Evolutionary conservation across 2,329 filamentous ascomycete genomes (phyloP), one percentile per base, ranked within the genome.

Genomic region (Alternaria ventricosa): DNA sequence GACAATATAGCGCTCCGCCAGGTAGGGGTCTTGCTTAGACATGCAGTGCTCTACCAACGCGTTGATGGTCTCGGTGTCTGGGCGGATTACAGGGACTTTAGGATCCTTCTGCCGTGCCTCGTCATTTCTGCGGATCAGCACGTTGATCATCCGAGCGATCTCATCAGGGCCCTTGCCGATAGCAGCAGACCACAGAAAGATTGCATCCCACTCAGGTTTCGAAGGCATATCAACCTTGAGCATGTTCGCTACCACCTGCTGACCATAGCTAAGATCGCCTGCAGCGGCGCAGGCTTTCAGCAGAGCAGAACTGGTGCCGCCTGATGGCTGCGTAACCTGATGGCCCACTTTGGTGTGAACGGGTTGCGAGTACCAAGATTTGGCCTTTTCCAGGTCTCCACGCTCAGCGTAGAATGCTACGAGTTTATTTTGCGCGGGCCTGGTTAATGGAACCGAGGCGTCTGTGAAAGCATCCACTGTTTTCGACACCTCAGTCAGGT

Each of bases 51-150:
- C 86, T 18, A 98, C 85, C 25, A 98, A 84, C 6, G 84, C 82
- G 74, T 98, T 97, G 71, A 98, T 89, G 6, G 91, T 93, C 4
- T 86, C 81, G 7, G 89, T 89, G 58, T 92, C 90, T 0, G 93
- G 88, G 7, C 72, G 60, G 8, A 83, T 79, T 4, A 86, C 69
- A 8, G 53, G 59, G 4, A 64, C 13, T 0, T 59, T 50, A 1
- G 67, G 73, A 22, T 68, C 55, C 23, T 71, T 66, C 15, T 82
- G 80, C 60, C 83, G 76, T 60, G 85, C 78, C 64, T 84, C 77
- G 56, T 82, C 72, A 65, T 83, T 85, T 53, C 84, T 81, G 41
- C 82, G 79, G n/a, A 83, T 79, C 85, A 93, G 90, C 20, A 89
- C 84, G 46, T 87, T 83, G 63, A 96, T 87, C 88, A 94, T 93